Base-by-base conservation (phyloP, 1,139 yeast species). In the Yamadazyma taylorii region DNA sequence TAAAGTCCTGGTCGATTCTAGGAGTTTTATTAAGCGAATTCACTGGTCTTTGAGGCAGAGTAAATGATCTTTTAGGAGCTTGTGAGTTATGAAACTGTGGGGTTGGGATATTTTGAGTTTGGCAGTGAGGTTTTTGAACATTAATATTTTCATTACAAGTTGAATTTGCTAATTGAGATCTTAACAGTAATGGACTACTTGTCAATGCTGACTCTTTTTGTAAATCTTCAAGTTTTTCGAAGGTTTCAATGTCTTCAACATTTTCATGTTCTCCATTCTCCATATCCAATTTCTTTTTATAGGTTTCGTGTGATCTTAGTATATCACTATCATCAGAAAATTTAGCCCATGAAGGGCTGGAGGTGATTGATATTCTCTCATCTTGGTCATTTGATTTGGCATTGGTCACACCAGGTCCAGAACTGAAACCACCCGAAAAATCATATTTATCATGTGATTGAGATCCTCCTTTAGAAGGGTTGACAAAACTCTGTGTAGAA, bases 241-340 rank as follows among this genome's bases (percentile, higher is more conserved):
- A n/a, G n/a, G n/a, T n/a, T n/a, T n/a, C n/a, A n/a, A n/a, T n/a
- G n/a, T n/a, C n/a, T n/a, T 24, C 17, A 25, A 25, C 11, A n/a
- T 25, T 25, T 7, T 11, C 28, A 4, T 7, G 17, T 17, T 13
- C 17, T 7, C 26, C 5, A 13, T 8, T 13, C 16, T 25, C 9
- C 11, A 11, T 14, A 17, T 30, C 22, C 17, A 16, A 7, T 15
- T 29, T n/a, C 12, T 31, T 30, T 10, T 21, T 33, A 29, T 17
- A 37, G 16, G 3, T 21, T 4, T 34, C 35, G 21, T 34, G 37
- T 5, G 37, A 28, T 21, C n/a, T 9, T 13, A 37, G 30, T 8
- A 37, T 34, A 37, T 37, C 40, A 9, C 30, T 34, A 23, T 31
- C 35, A 25, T 33, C 35, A 21, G 24, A 19, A n/a, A 26, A 33